Evolutionary conservation across 2,329 filamentous ascomycete genomes (phyloP), one percentile per base, ranked within the genome.

Genomic region (Sporothrix globosa): DNA sequence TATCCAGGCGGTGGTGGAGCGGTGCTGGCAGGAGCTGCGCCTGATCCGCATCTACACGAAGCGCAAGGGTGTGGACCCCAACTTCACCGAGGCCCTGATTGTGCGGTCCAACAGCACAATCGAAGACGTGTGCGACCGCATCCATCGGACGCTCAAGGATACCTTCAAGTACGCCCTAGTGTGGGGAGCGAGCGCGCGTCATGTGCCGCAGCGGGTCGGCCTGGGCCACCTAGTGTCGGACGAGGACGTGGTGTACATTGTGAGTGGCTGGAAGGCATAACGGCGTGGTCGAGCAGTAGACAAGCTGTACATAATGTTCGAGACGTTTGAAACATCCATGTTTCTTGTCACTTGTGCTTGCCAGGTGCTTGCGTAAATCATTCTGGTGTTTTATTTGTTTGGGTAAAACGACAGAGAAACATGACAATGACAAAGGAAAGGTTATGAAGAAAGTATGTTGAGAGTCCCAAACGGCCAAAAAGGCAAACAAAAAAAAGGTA

Each of bases 91-190:
- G 82, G 96, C 96, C 0, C 82, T 99, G 76, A 99, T 99, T 78
- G 96, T 99, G 74, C 87, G 96, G 71, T 89, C 85, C 78, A 92
- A 94, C 76, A 93, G 92, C 77, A 92, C 90, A 14, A 93, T 99
- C 77, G 96, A 98, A 82, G 95, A 99, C 80, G 96, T 99, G 11
- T 99, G 96, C 81, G 96, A 99, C 80, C 89, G 92, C 76, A 92
- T 99, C 75, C 96, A 99, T 82, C 86, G 96, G 73, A 96, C 89
- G 34, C 83, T 99, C 74, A 99, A 98, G 87, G 96, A 99, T 73
- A 97, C 93, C 4, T 99, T 98, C 86, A 99, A 98, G 84, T 97
- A 98, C 82, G 96, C 96, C 3, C 82, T 98, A 74, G 96, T 99
- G 0, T 99, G 96, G 96, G 96, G 96, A 4, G 94, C 94, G 21